Base-by-base conservation (phyloP, 2,329 filamentous ascomycete genomes). In the Stenocarpella maydis region DNA sequence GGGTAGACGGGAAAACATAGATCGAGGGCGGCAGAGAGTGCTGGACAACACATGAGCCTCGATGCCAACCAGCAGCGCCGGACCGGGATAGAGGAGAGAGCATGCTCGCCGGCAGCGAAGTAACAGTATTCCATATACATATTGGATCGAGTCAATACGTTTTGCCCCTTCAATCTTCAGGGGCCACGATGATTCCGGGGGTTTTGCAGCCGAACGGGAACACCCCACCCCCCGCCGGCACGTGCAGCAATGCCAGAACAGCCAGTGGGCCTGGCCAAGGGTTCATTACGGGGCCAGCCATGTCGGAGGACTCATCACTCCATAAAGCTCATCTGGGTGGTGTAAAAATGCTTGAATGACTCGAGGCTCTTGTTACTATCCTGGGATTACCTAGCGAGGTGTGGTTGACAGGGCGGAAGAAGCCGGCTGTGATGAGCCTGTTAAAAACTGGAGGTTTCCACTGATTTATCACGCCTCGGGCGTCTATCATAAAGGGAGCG, bases 11-110 rank as follows among this genome's bases (percentile, higher is more conserved):
- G 43, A 49, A 63, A 63, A 24, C 49, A 63, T 24, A 63, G 43
- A 49, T 63, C 43, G 28, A 63, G 43, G 49, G 58, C 58, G n/a
- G 58, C 58, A 37, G 58, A 63, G 58, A 63, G 43, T 19, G 58
- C 58, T 63, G 19, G 28, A 37, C 26, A 37, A 49, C 2, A 31
- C 3, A 4, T 63, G 14, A 63, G 58, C 43, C 26, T 47, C 26
- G 12, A 24, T 21, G 14, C 10, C 14, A 8, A 26, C 19, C 4
- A 7, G 17, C 8, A 47, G n/a, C 14, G n/a, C 31, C 14, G 7
- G 28, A 28, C 26, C 2, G 5, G 10, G 34, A 21, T 2, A 12
- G 28, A 14, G 17, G 14, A 15, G 14, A n/a, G 12, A 24, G 19
- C n/a, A 37, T 49, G n/a, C 58, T 63, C 19, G 49, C 58, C 58